Evolutionary conservation across 1,284 basidiomycete genomes (phyloP).

Genomic region (Paramarasmius palmivorus): DNA sequence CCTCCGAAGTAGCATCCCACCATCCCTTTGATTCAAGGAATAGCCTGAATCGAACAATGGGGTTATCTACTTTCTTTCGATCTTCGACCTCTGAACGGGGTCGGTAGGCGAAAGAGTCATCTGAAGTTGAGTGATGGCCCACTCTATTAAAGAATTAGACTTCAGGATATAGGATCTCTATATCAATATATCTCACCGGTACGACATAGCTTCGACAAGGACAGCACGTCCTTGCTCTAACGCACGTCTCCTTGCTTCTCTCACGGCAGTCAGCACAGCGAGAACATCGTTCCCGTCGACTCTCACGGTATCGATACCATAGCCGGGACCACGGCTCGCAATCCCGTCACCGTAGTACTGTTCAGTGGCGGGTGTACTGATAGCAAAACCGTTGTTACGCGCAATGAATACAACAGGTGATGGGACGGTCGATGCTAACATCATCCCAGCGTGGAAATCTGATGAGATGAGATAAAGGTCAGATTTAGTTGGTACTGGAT

Average conservation of each 20-base stretch:
- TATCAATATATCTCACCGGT: conserved; percentile 61
- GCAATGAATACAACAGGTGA: conserved; percentile 74
- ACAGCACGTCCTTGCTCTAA: conserved; percentile 82
- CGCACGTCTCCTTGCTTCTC: conserved; percentile 77
- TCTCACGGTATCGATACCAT: conserved; percentile 87
- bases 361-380: conserved; percentile 89
- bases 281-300: conserved; percentile 95
- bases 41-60: conserved; percentile 80
- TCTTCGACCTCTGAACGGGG: conserved; percentile 85
- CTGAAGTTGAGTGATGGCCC: conserved; percentile 94
- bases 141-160: conserved; percentile 46
- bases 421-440: conserved; percentile 75
- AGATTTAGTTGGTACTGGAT: background rate
- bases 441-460: conserved; percentile 79
- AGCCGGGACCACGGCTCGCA: conserved; percentile 89
- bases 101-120: conserved; percentile 92
- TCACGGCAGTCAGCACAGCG: conserved; percentile 82
- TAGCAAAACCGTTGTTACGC: conserved; percentile 92
- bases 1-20: conserved; percentile 83
- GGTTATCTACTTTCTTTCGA: conserved; percentile 86
- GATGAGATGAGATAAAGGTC: background rate
- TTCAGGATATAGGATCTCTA: conserved; percentile 2
- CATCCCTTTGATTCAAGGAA: conserved; percentile 85
- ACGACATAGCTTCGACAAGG: conserved; percentile 91
- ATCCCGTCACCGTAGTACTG: conserved; percentile 95